Evolutionary conservation across 495 filamentous ascomycete genomes (phyloP).

Genomic region (Mycothermus thermophilus): DNA sequence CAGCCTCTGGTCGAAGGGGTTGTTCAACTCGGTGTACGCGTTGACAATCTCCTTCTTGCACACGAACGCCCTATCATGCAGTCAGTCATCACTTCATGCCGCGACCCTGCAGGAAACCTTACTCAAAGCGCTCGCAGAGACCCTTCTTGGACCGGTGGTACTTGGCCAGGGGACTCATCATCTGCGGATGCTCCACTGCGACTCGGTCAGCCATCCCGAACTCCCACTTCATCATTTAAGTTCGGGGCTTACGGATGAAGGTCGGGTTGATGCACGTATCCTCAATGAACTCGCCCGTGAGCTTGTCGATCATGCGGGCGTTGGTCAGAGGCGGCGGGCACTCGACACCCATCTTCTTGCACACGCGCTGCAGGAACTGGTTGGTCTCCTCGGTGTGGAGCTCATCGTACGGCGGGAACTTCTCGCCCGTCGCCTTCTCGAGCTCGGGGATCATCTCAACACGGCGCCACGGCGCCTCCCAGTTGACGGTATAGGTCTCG

Average conservation of each 20-base stretch:
- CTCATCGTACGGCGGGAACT: constrained; percentile 79
- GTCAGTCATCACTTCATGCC: constrained; percentile 2
- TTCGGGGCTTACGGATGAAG: constrained; percentile 59
- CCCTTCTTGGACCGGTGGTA: constrained; percentile 70
- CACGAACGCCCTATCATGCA: constrained; percentile 52
- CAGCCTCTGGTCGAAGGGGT: constrained; percentile 85
- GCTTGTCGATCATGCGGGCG: constrained; percentile 93
- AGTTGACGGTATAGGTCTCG: constrained; percentile 81
- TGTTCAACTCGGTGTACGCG: constrained; percentile 96
- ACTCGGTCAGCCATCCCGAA: background rate
- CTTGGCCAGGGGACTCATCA: constrained; percentile 98
- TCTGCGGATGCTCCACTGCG: constrained; percentile 56
- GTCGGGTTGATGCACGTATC: constrained; percentile 87
- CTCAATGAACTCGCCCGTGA: constrained; percentile 93
- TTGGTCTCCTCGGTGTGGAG: constrained; percentile 80
- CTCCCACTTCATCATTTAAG: background rate
- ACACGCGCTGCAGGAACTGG: constrained; percentile 67
- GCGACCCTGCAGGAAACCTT: background rate
- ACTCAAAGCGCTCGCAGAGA: constrained; percentile 88
- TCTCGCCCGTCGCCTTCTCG: constrained; percentile 79
- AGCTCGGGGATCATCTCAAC: constrained; percentile 95
- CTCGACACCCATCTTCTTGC: constrained; percentile 81
- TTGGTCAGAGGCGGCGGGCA: constrained; percentile 86
- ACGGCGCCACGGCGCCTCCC: constrained; percentile 85
- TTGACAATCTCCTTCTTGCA: constrained; percentile 96